Evolutionary conservation across 2,329 filamentous ascomycete species (phyloP), one percentile per base, ranked within the genome.

Genomic region (Botrytis pseudocinerea): DNA sequence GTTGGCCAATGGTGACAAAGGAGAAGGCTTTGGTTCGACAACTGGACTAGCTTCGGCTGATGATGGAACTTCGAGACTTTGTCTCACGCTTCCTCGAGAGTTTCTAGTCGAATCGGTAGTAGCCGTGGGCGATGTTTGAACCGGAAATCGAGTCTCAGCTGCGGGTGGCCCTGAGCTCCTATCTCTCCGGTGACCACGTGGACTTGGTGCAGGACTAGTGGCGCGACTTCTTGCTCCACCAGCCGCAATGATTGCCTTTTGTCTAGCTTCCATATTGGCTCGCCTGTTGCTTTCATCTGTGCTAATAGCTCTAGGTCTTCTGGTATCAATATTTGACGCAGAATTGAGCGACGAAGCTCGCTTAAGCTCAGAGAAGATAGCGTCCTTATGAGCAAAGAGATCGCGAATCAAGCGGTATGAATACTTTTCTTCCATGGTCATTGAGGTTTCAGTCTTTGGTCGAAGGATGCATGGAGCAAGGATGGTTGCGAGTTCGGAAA

Each of bases 391-490:
- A 12, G 92, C 88, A 80, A 99, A 96, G 20, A 99, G 87, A 81
- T 99, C 96, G 70, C 94, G 92, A 70, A 99, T 90, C 35, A 99
- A 88, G 73, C 95, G 93, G 83, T 95, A 94, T 70, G 92, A 92
- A 83, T 97, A 97, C 80, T 93, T 95, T 84, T 99, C 96, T 80
- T 98, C 94, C 90, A 98, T 92, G 3, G 95, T 98, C 73, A 99
- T 87, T 32, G 93, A 95, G 40, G 91, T 97, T 82, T 98, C 94
- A 22, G 89, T 88, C 76, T 93, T 92, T 12, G 96, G 96, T 40
- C 96, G 91, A 63, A 99, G 87, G 76, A 99, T 90, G 81, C 94
- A 98, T 8, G 94, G 92, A 1, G 94, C 92, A 62, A 99, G 86
- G 9, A 86, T 85, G 40, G 90, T 90, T 3, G 94, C 93, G 57